A percentile compares a stretch with the other conserved stretches of the same genome.
Conservation (phyloP, 768 basidiomycete genomes). For the Hypholoma fasciculare region DNA sequence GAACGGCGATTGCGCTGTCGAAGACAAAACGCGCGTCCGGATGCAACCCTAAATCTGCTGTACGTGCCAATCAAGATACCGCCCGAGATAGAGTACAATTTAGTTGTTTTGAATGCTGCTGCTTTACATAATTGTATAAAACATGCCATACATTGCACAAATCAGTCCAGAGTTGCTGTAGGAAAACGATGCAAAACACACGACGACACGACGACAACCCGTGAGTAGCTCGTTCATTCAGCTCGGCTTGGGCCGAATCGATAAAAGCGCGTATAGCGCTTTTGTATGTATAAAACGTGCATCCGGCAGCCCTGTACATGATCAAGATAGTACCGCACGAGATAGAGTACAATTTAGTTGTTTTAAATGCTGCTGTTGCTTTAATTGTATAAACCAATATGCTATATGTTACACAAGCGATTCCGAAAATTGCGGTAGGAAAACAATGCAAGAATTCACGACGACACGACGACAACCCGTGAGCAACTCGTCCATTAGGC, state of each 20-base stretch:
- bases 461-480: background rate
- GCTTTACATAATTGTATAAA: background rate
- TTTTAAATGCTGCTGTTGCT: background rate
- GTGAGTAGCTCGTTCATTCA: background rate
- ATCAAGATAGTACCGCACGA: no score
- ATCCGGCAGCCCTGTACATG: no score
- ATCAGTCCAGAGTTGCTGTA: background rate
- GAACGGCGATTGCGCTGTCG: no score
- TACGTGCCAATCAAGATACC: no score
- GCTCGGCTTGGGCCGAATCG: no score
- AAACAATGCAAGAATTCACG: background rate
- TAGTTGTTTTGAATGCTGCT: background rate
- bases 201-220: background rate
- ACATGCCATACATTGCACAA: background rate
- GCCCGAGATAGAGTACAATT: no score
- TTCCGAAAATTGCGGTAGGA: background rate
- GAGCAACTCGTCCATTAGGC: background rate
- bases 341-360: no score
- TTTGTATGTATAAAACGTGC: background rate
- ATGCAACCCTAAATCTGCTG: no score
- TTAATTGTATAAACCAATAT: background rate
- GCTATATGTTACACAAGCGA: background rate
- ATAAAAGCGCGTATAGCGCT: no score
- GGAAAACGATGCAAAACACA: background rate
- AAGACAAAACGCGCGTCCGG: no score